These are phyloP conservation scores for Kwoniella shivajii DNA, from an alignment of 1,284 basidiomycete species.

Conservation along the genomic window DNA sequence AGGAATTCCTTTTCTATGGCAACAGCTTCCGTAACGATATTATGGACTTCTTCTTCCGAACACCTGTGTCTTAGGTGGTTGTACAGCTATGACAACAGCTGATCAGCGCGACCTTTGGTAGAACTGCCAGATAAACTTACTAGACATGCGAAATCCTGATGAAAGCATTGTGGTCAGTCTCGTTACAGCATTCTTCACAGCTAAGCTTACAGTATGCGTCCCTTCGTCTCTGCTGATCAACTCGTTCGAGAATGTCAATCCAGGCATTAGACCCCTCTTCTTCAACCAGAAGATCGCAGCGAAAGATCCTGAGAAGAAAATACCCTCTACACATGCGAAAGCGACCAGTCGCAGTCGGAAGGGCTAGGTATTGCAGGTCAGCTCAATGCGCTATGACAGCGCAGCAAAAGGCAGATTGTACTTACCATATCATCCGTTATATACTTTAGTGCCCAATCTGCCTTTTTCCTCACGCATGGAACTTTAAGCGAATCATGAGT, in stretches of 20 bases:
- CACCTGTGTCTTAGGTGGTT: constrained; percentile 71
- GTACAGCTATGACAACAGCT: constrained; percentile 70
- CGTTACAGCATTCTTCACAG: neutral
- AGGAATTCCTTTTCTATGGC: constrained; percentile 79
- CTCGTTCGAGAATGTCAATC: constrained; percentile 92
- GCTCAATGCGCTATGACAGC: neutral
- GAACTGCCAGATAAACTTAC: constrained; percentile 7
- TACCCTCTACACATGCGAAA: constrained; percentile 94
- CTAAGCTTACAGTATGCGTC: constrained; percentile 72
- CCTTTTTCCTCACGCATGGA: constrained; percentile 78
- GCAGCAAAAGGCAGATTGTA: neutral
- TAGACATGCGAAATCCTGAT: constrained; percentile 60
- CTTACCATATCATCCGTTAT: constrained; percentile 68
- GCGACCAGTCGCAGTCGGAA: constrained; percentile 89
- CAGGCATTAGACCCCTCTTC: constrained; percentile 98
- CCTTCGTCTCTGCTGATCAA: constrained; percentile 96
- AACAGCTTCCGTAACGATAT: constrained; percentile 79
- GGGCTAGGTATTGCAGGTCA: constrained; percentile 57
- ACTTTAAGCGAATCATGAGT: constrained; percentile 25
- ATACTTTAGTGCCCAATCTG: constrained; percentile 89
- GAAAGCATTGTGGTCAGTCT: constrained; percentile 1
- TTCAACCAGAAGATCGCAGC: constrained; percentile 98
- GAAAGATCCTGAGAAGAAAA: constrained; percentile 94
- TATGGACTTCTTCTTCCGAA: constrained; percentile 70
- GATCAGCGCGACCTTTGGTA: neutral